These are phyloP conservation scores for Aspergillus tubingensis DNA, from an alignment of 2,329 filamentous ascomycete genomes.

Conservation along the genomic window DNA sequence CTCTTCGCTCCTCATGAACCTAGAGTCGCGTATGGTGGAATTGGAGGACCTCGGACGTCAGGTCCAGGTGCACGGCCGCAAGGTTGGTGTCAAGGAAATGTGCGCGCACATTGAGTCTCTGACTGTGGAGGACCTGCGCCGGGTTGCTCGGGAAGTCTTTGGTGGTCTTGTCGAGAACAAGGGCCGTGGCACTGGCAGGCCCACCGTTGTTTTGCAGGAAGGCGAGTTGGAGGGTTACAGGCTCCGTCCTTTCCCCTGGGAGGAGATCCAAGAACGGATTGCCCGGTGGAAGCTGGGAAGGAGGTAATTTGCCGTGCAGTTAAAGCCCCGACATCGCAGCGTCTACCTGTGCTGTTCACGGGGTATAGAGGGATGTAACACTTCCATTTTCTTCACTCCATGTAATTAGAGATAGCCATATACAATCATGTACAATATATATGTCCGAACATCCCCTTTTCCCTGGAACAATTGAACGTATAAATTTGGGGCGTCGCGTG, in stretches of 20 bases:
- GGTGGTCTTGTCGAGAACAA: constrained; percentile 73
- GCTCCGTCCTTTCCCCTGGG: constrained; percentile 73
- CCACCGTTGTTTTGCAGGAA: constrained; percentile 93
- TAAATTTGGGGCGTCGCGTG: background rate
- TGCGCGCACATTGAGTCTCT: constrained; percentile 80
- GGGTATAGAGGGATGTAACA: constrained; percentile 2
- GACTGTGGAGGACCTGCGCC: constrained; percentile 75
- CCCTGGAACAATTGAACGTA: background rate
- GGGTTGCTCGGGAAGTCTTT: constrained; percentile 78
- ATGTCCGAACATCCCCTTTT: background rate
- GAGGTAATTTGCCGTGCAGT: constrained; percentile 43
- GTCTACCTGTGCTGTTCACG: background rate
- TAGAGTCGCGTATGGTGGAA: constrained; percentile 96
- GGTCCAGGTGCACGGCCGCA: constrained; percentile 93
- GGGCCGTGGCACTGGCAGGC: constrained; percentile 78
- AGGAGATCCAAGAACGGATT: constrained; percentile 85
- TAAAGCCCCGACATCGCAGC: background rate
- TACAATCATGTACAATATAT: constrained; percentile 18
- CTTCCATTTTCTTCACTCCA: constrained; percentile 17
- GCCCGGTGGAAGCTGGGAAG: constrained; percentile 79
- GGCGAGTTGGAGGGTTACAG: constrained; percentile 72
- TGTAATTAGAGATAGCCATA: constrained; percentile 24
- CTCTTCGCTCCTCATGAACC: constrained; percentile 90
- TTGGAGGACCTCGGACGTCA: constrained; percentile 92
- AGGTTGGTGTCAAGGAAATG: constrained; percentile 92